These are phyloP conservation scores for Flaveria robusta DNA, from an alignment of 129 eudicot genomes.

Conservation along the genomic window DNA sequence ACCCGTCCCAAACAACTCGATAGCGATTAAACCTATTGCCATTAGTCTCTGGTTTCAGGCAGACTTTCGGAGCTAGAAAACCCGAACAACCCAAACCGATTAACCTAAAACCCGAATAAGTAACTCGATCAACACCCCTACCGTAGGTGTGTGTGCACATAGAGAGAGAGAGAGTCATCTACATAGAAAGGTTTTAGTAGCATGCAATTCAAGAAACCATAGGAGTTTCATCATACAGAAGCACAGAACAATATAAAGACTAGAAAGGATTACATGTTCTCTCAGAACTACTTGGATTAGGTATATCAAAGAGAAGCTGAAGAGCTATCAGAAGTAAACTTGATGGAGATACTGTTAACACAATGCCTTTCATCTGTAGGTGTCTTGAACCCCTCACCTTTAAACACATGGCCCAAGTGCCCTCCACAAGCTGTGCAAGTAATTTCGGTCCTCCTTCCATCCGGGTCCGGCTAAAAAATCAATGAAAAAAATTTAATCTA, in stretches of 20 bases:
- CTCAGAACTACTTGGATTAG: not conserved
- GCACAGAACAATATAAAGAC: constrained; percentile 31
- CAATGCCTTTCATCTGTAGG: constrained; percentile 95
- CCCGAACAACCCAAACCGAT: too few relatives aligned
- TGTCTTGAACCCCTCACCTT: constrained; percentile 72
- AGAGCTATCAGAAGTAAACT: constrained; percentile 55
- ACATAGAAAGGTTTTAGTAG: not conserved
- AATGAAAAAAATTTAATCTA: not conserved
- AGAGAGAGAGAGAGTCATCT: not conserved
- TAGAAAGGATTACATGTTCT: not conserved
- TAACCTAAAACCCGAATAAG: too few relatives aligned
- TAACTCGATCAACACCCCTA: too few relatives aligned
- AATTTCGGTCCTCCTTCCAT: constrained; percentile 94
- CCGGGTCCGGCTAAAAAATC: constrained; percentile 79
- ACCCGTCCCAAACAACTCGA: too few relatives aligned
- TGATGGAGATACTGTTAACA: constrained; percentile 85
- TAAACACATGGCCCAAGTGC: constrained; percentile 91
- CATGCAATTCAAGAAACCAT: constrained; percentile 2
- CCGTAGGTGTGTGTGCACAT: too few relatives aligned
- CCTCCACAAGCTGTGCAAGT: constrained; percentile 99
- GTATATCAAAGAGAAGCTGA: constrained; percentile 28
- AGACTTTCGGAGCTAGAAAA: too few relatives aligned
- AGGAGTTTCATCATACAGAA: constrained; percentile 3
- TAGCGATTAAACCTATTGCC: too few relatives aligned
- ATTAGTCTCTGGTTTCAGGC: too few relatives aligned